Conservation (phyloP, 129 eudicot species). For the Tanacetum coccineum region DNA sequence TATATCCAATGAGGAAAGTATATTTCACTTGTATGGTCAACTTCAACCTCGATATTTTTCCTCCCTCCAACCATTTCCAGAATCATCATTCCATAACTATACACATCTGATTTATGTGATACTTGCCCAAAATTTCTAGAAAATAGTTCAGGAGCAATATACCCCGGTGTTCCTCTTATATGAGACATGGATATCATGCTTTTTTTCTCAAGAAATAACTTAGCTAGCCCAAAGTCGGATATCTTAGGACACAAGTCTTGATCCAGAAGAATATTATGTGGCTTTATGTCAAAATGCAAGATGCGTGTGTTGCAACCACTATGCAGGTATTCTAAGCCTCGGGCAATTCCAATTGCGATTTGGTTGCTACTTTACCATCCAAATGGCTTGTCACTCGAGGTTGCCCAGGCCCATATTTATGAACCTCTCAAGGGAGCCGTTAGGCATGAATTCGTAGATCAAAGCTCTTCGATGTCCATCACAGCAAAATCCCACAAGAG, state of each 20-base stretch:
- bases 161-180: slow-evolving; percentile 2
- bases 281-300: no score
- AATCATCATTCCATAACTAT: slow-evolving; percentile 47
- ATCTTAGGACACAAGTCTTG: background rate
- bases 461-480: background rate
- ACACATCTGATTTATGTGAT: slow-evolving; percentile 38
- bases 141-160: slow-evolving; percentile 39
- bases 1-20: slow-evolving; percentile 42
- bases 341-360: background rate
- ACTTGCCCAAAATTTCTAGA: slow-evolving; percentile 25
- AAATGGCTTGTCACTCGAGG: background rate
- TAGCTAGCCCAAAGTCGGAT: background rate
- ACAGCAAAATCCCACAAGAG: slow-evolving; percentile 1
- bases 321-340: background rate
- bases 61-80: slow-evolving; percentile 42
- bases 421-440: background rate
- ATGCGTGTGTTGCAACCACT: no score
- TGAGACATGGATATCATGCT: background rate
- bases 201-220: background rate
- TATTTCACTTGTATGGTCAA: slow-evolving; percentile 26
- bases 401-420: slow-evolving; percentile 2
- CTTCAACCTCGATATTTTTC: slow-evolving; percentile 24
- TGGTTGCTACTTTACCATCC: background rate
- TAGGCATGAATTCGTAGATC: background rate
- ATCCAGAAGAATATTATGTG: background rate